Base-by-base conservation (phyloP, 2,329 filamentous ascomycete species). In the Penicillium sclerotigenum region DNA sequence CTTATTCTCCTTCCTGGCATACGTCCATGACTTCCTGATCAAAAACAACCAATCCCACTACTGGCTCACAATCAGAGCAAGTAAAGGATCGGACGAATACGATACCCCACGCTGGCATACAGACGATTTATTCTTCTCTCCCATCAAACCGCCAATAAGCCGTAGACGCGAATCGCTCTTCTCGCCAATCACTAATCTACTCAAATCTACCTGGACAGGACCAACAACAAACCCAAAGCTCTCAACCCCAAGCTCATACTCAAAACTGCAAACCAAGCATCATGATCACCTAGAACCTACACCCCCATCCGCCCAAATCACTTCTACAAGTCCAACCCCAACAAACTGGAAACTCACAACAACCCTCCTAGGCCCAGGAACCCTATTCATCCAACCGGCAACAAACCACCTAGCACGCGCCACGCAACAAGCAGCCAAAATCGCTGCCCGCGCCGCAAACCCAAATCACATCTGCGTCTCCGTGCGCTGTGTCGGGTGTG, bases 271-370 rank as follows among this genome's bases (percentile, higher is more conserved):
- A 41, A 14, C 20, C n/a, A n/a, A 33, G n/a, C 22, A 57, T 33
- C 40, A 50, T 54, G 31, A n/a, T 33, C 22, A 18, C 38, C 34
- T 47, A 62, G 20, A 14, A 16, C 7, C 14, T 2, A 34, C 36
- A n/a, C 5, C 36, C 16, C 56, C 40, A 43, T 20, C 28, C 28
- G 46, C 28, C 40, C 54, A 14, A 57, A 53, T 50, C 36, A 36
- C 24, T n/a, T 50, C 47, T n/a, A 42, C 10, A 33, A 50, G 26
- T 24, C 37, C 60, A 53, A 67, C 41, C 54, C 66, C 69, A 42
- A 76, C 76, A n/a, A 70, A 77, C 59, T 81, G 78, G 77, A 81
- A 81, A 67, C 69, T 81, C 0, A 77, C 75, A 60, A 73, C 77
- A 2, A 77, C 78, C 0, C 71, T 81, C 10, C 71, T 80, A 1